Evolutionary conservation across 2,329 filamentous ascomycete genomes (phyloP), one percentile per base, ranked within the genome.

Genomic region (Fusarium pseudoanthophilum): DNA sequence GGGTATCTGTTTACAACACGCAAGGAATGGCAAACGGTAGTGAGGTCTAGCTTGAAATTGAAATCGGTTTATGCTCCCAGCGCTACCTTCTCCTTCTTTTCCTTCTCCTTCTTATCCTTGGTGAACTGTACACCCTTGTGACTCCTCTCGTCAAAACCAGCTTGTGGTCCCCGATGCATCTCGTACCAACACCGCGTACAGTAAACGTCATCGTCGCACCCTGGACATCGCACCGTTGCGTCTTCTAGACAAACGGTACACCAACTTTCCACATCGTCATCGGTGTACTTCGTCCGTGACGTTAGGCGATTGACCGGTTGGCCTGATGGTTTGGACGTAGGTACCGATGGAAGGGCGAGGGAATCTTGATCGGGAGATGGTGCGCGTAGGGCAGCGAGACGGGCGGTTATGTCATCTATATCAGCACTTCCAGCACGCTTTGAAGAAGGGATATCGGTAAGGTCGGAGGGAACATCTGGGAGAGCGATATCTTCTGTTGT

Each of bases 191-290:
- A 97, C 21, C 88, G 84, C 28, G 87, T 85, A 80, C 94, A 97
- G 79, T 95, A 97, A 45, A 94, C 84, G 72, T 95, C 90, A 34
- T 83, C 82, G 40, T 90, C 90, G 76, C 94, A 97, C 7, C 92
- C 93, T 1, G 91, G 79, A 79, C 94, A 97, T 64, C 87, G 87
- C 34, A 96, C 83, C 7, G 90, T 90, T 0, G 92, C 93, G 78
- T 96, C 92, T 66, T 94, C 93, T 52, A 92, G 90, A 79, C 94
- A 97, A 15, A 96, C 94, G 37, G 91, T 88, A 80, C 94, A 97
- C 93, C 93, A 97, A 2, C 87, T 89, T 46, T 92, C 90, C 69
- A 92, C 87, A 75, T 95, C 93, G 39, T 92, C 91, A 75, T 95
- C 92, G 0, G 91, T 89, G 78, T 87, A 90, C 53, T 83, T 84